Conservation (phyloP, 2,329 filamentous ascomycete species). For the Exophiala dermatitidis region DNA sequence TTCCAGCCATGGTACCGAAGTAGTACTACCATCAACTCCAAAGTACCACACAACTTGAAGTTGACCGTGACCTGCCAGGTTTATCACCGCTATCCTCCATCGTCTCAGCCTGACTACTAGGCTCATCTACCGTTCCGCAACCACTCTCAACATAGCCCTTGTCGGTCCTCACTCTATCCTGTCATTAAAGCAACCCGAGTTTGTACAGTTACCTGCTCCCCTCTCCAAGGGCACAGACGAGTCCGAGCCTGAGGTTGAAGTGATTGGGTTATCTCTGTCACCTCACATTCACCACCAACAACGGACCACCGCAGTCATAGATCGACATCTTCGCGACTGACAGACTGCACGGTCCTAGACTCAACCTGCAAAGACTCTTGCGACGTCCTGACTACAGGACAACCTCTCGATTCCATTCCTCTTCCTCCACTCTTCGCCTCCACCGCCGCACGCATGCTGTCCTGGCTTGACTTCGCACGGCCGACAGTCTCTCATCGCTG, state of each 20-base stretch:
- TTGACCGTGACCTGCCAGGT: background rate
- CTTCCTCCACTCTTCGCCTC: background rate
- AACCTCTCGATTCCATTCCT: constrained; percentile 6
- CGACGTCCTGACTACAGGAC: too few species aligned
- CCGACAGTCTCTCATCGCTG: constrained; percentile 12
- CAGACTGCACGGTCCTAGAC: background rate
- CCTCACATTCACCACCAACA: constrained; percentile 1
- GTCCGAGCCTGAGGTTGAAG: background rate
- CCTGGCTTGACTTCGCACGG: constrained; percentile 6
- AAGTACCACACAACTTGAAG: background rate
- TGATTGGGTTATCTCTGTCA: background rate
- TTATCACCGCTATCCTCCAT: background rate
- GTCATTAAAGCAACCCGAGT: too few species aligned
- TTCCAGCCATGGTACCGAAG: background rate
- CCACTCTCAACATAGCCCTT: background rate
- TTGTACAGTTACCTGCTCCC: too few species aligned
- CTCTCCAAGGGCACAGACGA: background rate
- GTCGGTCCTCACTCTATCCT: background rate
- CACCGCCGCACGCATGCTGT: constrained; percentile 21
- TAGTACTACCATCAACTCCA: background rate
- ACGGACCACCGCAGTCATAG: background rate
- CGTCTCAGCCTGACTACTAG: constrained; percentile 8
- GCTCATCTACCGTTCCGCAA: background rate
- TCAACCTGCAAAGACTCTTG: background rate
- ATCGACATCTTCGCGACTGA: background rate